Evolutionary conservation across 768 basidiomycete species (phyloP), one percentile per base, ranked within the genome.

Genomic region (Boletus pseudo-olivaceus): DNA sequence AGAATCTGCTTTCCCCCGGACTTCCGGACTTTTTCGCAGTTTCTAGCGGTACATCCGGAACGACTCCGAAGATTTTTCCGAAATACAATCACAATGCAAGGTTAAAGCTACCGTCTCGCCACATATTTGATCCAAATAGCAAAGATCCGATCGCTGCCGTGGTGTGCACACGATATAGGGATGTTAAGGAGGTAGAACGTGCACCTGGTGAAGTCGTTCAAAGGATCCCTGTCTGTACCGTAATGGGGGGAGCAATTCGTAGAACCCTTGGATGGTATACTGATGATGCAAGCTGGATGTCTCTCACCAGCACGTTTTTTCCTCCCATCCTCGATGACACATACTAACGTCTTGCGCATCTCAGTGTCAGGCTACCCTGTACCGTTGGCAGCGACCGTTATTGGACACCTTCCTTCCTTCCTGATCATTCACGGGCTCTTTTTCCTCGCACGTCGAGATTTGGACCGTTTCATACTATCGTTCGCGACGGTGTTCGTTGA

Each of bases 391-490:
- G 61, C 57, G 7, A 56, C 61, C 10, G 35, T 51, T 10, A 52
- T 67, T 0, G 20, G 33, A 10, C 15, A 57, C 10, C 42, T 59
- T 38, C 59, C 57, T 3, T 56, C 66, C 2, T 65, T 62, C 35
- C 29, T 63, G 10, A 30, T 59, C 26, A 58, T 67, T 5, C 59
- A 65, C n/a, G 61, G 58, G 8, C 55, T 66, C 8, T 66, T 67
- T 48, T 59, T 57, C 45, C 54, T 67, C 8, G 39, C 46, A 7
- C 33, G 29, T 26, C 39, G 37, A n/a, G 30, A 54, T 6, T 4
- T 67, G 11, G 15, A 19, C 1, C 20, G 1, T 5, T 52, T 67
- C 20, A 3, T 2, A 1, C 15, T 46, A 14, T 26, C 51, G 1
- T 61, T 63, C 9, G 39, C 49, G 23, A 54, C 57, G 2, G 14